Evolutionary conservation across 345 rosid genomes (phyloP).

Genomic region (Rubroshorea leprosula): DNA sequence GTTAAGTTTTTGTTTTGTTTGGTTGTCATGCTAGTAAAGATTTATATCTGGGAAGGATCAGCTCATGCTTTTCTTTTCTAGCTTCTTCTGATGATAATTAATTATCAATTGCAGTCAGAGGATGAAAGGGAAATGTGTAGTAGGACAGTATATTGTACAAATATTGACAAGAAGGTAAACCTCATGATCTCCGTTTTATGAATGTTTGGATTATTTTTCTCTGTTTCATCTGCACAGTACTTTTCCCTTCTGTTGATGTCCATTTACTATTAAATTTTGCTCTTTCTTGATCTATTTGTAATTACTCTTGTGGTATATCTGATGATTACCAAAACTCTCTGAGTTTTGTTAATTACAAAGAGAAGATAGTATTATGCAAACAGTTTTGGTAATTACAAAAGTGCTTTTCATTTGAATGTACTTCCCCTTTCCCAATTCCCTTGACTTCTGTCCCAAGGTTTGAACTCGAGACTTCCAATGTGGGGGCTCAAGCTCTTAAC

Average conservation of each 20-base stretch:
- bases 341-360: no score
- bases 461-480: no score
- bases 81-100: background rate
- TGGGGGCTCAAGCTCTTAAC: no score
- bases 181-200: background rate
- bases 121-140: slow-evolving; percentile 93
- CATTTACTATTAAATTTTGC: background rate
- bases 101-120: slow-evolving; percentile 59
- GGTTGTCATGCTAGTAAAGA: background rate
- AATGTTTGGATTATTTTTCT: background rate
- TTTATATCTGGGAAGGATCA: background rate
- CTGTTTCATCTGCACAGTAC: background rate
- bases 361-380: no score
- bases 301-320: no score
- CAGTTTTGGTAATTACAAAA: no score
- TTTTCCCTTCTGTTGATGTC: background rate
- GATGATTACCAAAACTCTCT: no score
- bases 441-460: no score
- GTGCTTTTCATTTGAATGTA: no score
- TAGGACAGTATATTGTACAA: slow-evolving; percentile 93
- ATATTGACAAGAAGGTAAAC: slow-evolving; percentile 76
- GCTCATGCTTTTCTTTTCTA: slow-evolving; percentile 13
- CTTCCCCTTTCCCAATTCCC: no score
- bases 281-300: no score
- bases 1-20: no score